Percentiles rank a stretch among this genome's conserved stretches.
phyloP scores from a whole-genome alignment of 106 monocot genomes.

The Platanthera guangdongensis region DNA sequence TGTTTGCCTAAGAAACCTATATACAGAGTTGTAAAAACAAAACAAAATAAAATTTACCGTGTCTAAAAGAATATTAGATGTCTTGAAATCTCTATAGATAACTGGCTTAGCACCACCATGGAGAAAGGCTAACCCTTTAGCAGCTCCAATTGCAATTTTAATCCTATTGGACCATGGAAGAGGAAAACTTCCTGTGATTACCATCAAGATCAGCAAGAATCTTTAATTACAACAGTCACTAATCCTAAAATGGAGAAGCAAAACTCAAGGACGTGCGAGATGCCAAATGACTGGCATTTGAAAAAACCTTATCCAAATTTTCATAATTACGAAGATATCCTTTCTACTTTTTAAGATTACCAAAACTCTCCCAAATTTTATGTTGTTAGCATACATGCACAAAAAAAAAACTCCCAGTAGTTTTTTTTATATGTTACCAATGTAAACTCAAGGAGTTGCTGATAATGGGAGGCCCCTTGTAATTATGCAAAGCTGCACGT shows the following conservation, averaged over 20 bases:
- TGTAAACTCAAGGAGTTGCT: too few species aligned
- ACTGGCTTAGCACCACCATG: constrained; percentile 71
- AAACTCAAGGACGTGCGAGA: background rate
- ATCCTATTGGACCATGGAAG: constrained; percentile 83
- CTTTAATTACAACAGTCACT: background rate
- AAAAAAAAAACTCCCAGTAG: too few species aligned
- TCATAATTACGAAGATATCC: too few species aligned
- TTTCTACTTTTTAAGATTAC: too few species aligned
- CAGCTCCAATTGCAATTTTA: constrained; percentile 83
- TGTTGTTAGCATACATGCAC: too few species aligned
- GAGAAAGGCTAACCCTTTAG: constrained; percentile 87
- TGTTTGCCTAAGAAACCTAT: background rate
- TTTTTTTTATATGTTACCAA: too few species aligned
- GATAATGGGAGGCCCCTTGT: too few species aligned
- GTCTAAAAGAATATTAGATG: constrained; percentile 87
- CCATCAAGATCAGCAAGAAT: constrained; percentile 8
- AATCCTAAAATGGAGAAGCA: constrained; percentile 1
- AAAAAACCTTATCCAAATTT: too few species aligned
- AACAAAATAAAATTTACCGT: constrained; percentile 18
- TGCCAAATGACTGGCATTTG: background rate
- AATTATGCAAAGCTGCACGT: too few species aligned
- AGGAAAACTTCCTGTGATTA: constrained; percentile 63
- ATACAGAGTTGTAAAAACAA: background rate
- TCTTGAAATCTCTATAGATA: constrained; percentile 86
- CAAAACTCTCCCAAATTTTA: too few species aligned